phyloP scores from a whole-genome alignment of 345 rosid species.

The Schrenkiella parvula region DNA sequence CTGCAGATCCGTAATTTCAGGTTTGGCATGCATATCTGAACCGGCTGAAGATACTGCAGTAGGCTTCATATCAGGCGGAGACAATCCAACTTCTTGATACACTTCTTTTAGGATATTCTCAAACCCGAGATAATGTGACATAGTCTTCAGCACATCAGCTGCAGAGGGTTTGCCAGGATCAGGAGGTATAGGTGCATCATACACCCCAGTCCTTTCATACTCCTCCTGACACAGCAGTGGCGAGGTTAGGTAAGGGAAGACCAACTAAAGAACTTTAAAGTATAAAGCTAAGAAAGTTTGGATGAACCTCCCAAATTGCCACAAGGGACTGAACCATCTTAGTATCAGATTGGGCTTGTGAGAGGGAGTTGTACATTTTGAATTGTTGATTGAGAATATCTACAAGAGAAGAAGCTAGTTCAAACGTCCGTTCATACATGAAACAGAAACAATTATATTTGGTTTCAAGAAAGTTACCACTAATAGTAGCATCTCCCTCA shows the following conservation, averaged over 20 bases:
- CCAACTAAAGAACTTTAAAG: neutral
- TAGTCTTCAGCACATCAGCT: constrained; percentile 57
- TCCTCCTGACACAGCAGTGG: constrained; percentile 58
- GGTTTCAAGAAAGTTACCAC: constrained; percentile 51
- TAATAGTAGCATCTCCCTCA: constrained; percentile 78
- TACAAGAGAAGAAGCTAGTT: constrained; percentile 36
- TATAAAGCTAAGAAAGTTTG: constrained; percentile 3
- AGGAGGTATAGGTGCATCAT: constrained; percentile 44
- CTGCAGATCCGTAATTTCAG: constrained; percentile 27
- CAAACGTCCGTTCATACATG: constrained; percentile 6
- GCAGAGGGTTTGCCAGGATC: constrained; percentile 75
- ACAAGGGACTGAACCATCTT: constrained; percentile 95
- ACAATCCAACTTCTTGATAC: constrained; percentile 32
- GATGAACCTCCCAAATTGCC: constrained; percentile 95
- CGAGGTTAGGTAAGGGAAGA: constrained; percentile 20
- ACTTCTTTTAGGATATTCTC: constrained; percentile 44
- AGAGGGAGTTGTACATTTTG: constrained; percentile 60
- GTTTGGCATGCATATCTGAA: constrained; percentile 37
- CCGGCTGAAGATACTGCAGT: constrained; percentile 28
- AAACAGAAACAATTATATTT: neutral
- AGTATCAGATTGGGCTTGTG: constrained; percentile 66
- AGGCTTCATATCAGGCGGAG: constrained; percentile 29
- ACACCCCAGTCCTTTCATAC: constrained; percentile 70
- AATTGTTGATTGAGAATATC: constrained; percentile 77
- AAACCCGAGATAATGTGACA: constrained; percentile 51